Base-by-base conservation (phyloP, 805 yeast genomes). In the Metschnikowia kofuensis region DNA sequence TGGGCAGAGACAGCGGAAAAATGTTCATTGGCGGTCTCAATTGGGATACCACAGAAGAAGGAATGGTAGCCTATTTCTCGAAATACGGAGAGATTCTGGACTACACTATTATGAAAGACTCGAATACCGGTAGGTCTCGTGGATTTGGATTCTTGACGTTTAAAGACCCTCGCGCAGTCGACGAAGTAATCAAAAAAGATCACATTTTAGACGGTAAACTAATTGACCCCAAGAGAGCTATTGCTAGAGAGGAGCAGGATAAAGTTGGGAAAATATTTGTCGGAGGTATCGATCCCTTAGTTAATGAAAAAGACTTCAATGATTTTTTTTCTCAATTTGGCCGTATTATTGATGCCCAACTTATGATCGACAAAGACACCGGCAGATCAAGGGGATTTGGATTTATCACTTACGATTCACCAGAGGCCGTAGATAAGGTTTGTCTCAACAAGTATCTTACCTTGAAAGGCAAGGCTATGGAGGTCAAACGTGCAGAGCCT, bases 361-460 rank as follows among this genome's bases (percentile, higher is more conserved):
- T 92, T 57, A 92, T 92, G 99, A 80, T 92, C 58, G 97, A 92
- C 68, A 94, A 92, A 69, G 97, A 91, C 66, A 88, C 97, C 4
- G 97, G 98, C 51, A 82, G 96, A 63, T 89, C 97, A 2, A 82
- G 98, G 72, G 99, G 99, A 27, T 92, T 90, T 67, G 99, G 99
- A 1, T 92, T 92, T 67, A 90, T 92, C 54, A 92, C 99, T 12
- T 92, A 87, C 69, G 98, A 92, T 63, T 82, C 95, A 15, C 95
- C 96, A 21, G 91, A 86, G 40, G 97, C 97, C 13, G 97, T 92
- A 40, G 97, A 91, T 61, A 78, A 83, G 57, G 96, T 89, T 47
- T 84, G 94, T 47, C 85, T 83, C 49, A 86, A 85, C 66, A 87
- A 86, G 67, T 89, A 83, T 63, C 79, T 92, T 55, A 82, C 84